These are phyloP conservation scores for Aspergillus saccharolyticus DNA, from an alignment of 495 filamentous ascomycete genomes.

Conservation along the genomic window DNA sequence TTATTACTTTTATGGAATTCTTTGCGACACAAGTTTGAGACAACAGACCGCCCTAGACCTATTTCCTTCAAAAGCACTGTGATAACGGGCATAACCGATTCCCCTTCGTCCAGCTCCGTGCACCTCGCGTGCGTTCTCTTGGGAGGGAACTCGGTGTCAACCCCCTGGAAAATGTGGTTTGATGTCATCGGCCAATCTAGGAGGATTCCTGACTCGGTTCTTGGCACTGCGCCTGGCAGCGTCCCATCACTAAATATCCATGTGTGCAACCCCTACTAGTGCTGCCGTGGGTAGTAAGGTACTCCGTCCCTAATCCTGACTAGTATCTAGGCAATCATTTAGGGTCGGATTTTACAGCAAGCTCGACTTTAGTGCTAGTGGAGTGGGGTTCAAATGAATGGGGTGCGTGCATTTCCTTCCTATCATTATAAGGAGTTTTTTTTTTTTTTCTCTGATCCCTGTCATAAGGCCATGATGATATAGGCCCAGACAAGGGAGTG, in stretches of 20 bases:
- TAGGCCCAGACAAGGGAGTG: background rate
- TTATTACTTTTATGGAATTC: constrained; percentile 10
- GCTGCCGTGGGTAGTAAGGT: background rate
- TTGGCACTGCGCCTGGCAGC: background rate
- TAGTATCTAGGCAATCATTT: background rate
- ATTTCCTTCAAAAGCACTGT: background rate
- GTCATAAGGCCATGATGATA: background rate
- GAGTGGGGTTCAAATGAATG: background rate
- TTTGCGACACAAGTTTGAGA: background rate
- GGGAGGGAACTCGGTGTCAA: background rate
- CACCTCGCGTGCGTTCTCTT: background rate
- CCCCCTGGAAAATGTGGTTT: background rate
- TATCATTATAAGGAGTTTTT: background rate
- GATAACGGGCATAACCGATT: no score
- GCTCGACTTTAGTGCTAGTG: background rate
- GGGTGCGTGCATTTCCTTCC: background rate
- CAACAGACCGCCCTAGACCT: background rate
- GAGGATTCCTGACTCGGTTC: background rate
- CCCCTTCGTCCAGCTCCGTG: background rate
- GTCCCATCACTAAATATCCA: background rate
- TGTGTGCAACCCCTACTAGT: background rate
- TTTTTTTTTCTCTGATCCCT: background rate
- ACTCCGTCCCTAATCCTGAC: background rate
- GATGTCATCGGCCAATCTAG: background rate
- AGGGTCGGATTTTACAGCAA: background rate